Evolutionary conservation across 2,329 filamentous ascomycete genomes (phyloP).

Genomic region (Bipolaris oryzae): DNA sequence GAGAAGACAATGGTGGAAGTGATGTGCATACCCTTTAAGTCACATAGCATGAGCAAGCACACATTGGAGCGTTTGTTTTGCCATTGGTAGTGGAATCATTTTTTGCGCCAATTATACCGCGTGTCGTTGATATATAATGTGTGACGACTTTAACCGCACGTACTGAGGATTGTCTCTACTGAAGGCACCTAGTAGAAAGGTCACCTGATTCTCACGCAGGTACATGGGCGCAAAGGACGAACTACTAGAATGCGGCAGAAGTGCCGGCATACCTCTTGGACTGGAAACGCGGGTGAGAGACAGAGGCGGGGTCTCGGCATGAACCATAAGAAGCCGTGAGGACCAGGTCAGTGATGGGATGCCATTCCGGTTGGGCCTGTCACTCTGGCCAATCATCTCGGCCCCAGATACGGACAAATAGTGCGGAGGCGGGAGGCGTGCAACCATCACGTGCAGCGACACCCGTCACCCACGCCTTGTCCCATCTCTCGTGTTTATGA

Average conservation of each 20-base stretch:
- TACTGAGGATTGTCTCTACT: background rate
- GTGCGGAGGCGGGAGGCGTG: slow-evolving; percentile 29
- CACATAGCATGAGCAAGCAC: slow-evolving; percentile 13
- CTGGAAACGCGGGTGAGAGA: background rate
- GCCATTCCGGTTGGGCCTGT: slow-evolving; percentile 14
- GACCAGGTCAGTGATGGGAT: slow-evolving; percentile 1
- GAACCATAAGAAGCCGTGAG: background rate
- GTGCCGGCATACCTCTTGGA: background rate
- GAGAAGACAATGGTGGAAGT: slow-evolving; percentile 7
- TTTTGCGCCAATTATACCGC: background rate
- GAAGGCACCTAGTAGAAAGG: background rate
- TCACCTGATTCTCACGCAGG: background rate
- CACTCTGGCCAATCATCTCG: slow-evolving; percentile 17
- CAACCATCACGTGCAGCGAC: slow-evolving; percentile 31
- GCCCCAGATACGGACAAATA: slow-evolving; percentile 20
- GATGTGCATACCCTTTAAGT: slow-evolving; percentile 16
- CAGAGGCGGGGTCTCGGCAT: background rate
- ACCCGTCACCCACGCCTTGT: slow-evolving; percentile 18
- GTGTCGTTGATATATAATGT: background rate
- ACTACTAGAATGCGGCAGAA: background rate
- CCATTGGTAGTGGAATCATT: background rate
- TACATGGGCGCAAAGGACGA: background rate
- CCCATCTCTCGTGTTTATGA: slow-evolving; percentile 31
- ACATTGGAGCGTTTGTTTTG: slow-evolving; percentile 6
- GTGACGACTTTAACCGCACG: background rate